Evolutionary conservation across 2,329 filamentous ascomycete species (phyloP), one percentile per base, ranked within the genome.

Genomic region (Apiospora kogelbergensis): DNA sequence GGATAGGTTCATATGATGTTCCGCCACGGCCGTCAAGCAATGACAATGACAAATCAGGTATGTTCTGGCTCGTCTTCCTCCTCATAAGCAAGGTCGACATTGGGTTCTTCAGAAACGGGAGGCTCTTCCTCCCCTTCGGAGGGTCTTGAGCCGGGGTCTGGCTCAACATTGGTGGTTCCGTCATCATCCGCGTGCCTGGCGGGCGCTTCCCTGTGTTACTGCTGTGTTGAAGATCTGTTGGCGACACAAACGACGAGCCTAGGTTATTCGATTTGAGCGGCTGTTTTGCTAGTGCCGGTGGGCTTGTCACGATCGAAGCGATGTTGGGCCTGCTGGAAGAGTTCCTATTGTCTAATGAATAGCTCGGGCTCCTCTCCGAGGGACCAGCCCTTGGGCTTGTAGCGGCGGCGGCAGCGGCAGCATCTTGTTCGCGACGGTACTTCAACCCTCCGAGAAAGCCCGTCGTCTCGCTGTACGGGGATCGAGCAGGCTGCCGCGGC

Each of bases 1-100:
- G 85, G 71, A 92, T 92, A 22, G 89, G 89, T 73, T 91, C 89
- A 73, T 90, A 90, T 24, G 79, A 78, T 6, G 84, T 82, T 72
- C 85, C 84, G 17, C 84, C 82, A 0, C 77, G 73, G 9, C 80
- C 78, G 63, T 80, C 73, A 37, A 84, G 73, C 6, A 60, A 7
- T 0, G 84, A 81, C 26, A 84, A 73, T 0, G 83, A 74, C 2
- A 84, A 69, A 60, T 86, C 85, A 1, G 83, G 80, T 0, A 80
- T 78, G 66, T 81, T 82, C 68, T 89, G 86, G 20, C 81, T 85
- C 15, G 84, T 84, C 73, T 86, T 88, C 67, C 88, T 84, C 70
- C 88, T 84, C 81, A 86, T 81, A 66, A 90, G 80, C 26, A 90
- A 77, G 0, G 85, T 87, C 1, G 88, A 87, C 82, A 89, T 86